These are phyloP conservation scores for Ephemerocybe angulata DNA, from an alignment of 768 basidiomycete genomes.

Conservation along the genomic window DNA sequence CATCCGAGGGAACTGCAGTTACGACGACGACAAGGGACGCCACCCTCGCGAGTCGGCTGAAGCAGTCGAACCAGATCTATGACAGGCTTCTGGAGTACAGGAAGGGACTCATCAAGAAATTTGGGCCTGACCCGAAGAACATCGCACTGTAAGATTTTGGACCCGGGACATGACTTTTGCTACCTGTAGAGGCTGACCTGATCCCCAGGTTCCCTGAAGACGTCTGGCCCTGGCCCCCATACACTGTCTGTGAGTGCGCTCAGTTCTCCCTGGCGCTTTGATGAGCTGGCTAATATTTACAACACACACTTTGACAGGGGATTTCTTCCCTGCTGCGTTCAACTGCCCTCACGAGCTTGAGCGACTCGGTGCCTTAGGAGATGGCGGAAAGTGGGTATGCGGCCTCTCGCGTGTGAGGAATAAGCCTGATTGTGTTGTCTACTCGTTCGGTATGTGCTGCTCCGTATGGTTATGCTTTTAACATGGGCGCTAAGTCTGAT, in stretches of 20 bases:
- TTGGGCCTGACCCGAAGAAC: conserved; percentile 48
- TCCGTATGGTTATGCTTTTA: background rate
- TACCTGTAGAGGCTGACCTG: conserved; percentile 4
- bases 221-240: conserved; percentile 52
- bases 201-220: conserved; percentile 47
- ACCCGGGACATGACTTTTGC: background rate
- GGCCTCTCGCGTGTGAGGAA: conserved; percentile 52
- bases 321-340: conserved; percentile 50
- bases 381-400: conserved; percentile 72
- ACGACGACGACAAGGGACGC: conserved; percentile 24
- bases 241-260: conserved; percentile 50
- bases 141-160: conserved; percentile 47
- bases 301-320: conserved; percentile 35
- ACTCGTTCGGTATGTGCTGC: conserved; percentile 51
- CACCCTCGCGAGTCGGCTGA: conserved; percentile 37
- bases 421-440: conserved; percentile 56
- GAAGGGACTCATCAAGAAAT: conserved; percentile 47
- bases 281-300: background rate
- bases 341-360: conserved; percentile 50
- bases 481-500: background rate
- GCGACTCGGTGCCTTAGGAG: conserved; percentile 52
- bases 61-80: conserved; percentile 44
- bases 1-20: conserved; percentile 17
- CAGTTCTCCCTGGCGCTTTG: background rate
- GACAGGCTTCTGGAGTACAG: conserved; percentile 38